Base-by-base conservation (phyloP, 1,284 basidiomycete genomes). In the Trichosporon sp. region DNA sequence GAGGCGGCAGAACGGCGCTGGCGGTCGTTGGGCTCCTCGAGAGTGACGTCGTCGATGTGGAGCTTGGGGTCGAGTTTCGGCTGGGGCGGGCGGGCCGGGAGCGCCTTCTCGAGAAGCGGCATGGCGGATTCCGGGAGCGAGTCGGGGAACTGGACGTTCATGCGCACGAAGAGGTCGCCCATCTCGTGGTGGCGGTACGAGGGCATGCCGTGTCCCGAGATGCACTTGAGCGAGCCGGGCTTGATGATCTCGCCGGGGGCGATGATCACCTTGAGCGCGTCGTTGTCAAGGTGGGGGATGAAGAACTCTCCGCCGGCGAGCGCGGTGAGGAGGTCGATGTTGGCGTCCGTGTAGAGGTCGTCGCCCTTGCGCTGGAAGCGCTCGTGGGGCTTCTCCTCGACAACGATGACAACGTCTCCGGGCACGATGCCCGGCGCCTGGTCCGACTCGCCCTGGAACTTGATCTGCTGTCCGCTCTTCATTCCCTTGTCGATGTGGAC, bases 401-500 rank as follows among this genome's bases (percentile, higher is more conserved):
- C 87, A 68, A 98, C 92, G 76, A 99, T 99, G 69, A 98, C 89
- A 21, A 99, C 97, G 76, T 99, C 97, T 75, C 97, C 97, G 1
- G 97, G 91, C 69, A 92, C 88, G 44, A 92, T 90, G 42, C 88
- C 90, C 5, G 97, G 96, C 6, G 93, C 89, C 84, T 99, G 96
- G 83, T 99, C 97, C 77, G 92, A 95, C 86, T 99, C 97, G 70
- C 97, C 96, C 70, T 87, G 84, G 85, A 99, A 99, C 69, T 89
- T 90, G 83, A 99, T 95, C 25, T 94, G 95, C 85, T 98, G 95
- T 34, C 97, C 97, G 68, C 91, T 91, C 86, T 93, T 94, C 97
- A 99, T 99, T 68, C 97, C 97, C 87, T 96, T 98, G 88, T 99
- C 97, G 87, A 99, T 93, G 82, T 98, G 93, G 29, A 99, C 97